Conservation (phyloP, 2,329 filamentous ascomycete species). For the Cladophialophora bantiana region DNA sequence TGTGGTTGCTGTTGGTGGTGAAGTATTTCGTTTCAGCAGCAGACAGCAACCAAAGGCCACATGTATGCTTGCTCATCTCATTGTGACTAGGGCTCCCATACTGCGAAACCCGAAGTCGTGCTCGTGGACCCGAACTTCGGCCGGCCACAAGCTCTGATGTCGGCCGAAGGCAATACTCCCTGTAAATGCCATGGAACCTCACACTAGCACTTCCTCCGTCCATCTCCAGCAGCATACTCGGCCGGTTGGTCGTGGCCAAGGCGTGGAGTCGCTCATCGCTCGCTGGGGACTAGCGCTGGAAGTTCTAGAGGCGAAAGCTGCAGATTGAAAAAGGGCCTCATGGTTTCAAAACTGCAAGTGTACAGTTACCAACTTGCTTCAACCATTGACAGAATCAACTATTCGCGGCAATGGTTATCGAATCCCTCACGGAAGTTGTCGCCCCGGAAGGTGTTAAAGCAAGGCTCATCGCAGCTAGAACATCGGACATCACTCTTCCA, state of each 20-base stretch:
- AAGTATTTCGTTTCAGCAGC: neutral
- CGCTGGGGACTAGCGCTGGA: neutral
- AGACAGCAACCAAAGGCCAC: neutral
- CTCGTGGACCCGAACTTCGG: slow-evolving; percentile 6
- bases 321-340: slow-evolving; percentile 17
- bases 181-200: neutral
- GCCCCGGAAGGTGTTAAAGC: slow-evolving; percentile 37
- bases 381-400: neutral
- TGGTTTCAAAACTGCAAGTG: neutral
- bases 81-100: neutral
- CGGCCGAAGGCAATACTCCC: slow-evolving; percentile 13
- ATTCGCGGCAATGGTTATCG: slow-evolving; percentile 39
- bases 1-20: neutral
- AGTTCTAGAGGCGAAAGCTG: neutral
- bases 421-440: slow-evolving; percentile 37
- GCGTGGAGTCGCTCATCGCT: neutral
- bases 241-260: slow-evolving; percentile 3
- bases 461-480: slow-evolving; percentile 26
- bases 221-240: slow-evolving; percentile 5
- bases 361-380: neutral
- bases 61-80: slow-evolving; percentile 2
- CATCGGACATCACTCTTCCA: slow-evolving; percentile 39
- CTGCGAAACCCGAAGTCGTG: neutral
- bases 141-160: neutral
- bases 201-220: neutral